These are phyloP conservation scores for Neofusicoccum umdonicola DNA, from an alignment of 2,329 filamentous ascomycete genomes.

Conservation along the genomic window DNA sequence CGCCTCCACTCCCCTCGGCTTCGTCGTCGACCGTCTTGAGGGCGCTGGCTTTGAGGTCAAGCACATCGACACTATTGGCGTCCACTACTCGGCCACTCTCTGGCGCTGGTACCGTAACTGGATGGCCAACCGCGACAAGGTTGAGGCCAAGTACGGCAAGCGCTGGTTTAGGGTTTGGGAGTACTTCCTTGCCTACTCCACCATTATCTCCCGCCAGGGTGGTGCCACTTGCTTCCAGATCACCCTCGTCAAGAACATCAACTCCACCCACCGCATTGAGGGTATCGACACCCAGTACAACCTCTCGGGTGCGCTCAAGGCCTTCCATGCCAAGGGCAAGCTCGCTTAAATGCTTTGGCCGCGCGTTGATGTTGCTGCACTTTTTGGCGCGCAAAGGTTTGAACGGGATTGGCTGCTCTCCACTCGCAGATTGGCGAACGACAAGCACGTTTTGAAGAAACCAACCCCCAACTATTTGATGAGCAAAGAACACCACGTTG, in stretches of 20 bases:
- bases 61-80: constrained; percentile 85
- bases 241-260: constrained; percentile 84
- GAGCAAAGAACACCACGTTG: neutral
- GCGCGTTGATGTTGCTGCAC: neutral
- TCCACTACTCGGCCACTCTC: constrained; percentile 94
- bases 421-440: no score
- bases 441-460: neutral
- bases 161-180: constrained; percentile 97
- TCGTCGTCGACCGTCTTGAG: constrained; percentile 81
- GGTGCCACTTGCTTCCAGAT: constrained; percentile 85
- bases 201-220: constrained; percentile 80
- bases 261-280: constrained; percentile 77
- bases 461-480: neutral
- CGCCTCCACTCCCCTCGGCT: constrained; percentile 88
- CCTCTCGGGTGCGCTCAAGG: constrained; percentile 63
- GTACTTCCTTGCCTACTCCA: constrained; percentile 82
- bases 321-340: constrained; percentile 40
- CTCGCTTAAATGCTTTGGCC: neutral
- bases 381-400: neutral
- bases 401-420: neutral
- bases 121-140: constrained; percentile 89
- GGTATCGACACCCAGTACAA: constrained; percentile 69
- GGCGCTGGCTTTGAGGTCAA: constrained; percentile 88
- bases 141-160: constrained; percentile 90
- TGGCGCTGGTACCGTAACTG: constrained; percentile 99